Conservation (phyloP, 257 asterid species). For the Euphrasia confusa region DNA sequence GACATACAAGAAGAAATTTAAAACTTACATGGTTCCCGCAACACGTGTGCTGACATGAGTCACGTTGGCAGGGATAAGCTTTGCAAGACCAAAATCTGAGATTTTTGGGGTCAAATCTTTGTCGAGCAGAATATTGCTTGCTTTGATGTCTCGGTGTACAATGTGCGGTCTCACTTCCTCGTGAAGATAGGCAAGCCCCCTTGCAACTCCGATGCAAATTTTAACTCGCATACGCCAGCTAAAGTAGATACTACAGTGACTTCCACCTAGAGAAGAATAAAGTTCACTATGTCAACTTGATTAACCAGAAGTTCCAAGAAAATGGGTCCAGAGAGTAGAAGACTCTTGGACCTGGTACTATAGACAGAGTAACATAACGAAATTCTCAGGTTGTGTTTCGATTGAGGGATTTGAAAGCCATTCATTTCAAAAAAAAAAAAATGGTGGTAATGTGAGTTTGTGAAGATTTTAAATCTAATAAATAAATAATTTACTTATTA, state of each 20-base stretch:
- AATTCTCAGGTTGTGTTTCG: too few species aligned
- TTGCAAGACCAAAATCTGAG: conserved; percentile 96
- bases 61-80: conserved; percentile 76
- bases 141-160: conserved; percentile 93
- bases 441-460: too few species aligned
- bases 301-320: conserved; percentile 1
- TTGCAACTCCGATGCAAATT: conserved; percentile 74
- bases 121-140: conserved; percentile 92
- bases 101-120: conserved; percentile 76
- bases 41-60: conserved; percentile 96
- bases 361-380: too few species aligned
- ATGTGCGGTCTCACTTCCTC: conserved; percentile 90
- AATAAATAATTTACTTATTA: too few species aligned
- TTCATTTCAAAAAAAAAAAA: too few species aligned
- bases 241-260: conserved; percentile 42
- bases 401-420: too few species aligned
- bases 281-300: conserved; percentile 22
- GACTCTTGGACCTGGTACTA: neutral
- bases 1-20: conserved; percentile 14
- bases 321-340: neutral
- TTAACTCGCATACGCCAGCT: conserved; percentile 64
- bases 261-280: conserved; percentile 44
- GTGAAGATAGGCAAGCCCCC: conserved; percentile 88
- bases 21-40: conserved; percentile 91
- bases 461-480: too few species aligned